These are phyloP conservation scores for Hansenula lynferdii DNA, from an alignment of 1,139 yeast species.

Conservation along the genomic window DNA sequence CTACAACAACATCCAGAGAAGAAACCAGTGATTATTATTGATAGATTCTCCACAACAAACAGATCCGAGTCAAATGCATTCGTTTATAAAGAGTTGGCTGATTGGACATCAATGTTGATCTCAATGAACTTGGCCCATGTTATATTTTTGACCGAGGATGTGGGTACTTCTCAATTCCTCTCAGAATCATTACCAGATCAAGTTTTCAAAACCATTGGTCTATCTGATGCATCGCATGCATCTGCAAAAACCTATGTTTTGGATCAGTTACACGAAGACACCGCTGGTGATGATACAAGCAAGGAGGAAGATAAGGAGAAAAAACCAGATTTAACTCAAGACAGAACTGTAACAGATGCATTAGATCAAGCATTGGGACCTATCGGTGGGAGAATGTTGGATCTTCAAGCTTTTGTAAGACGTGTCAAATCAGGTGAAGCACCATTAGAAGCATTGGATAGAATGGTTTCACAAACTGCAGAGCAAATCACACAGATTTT, in stretches of 20 bases:
- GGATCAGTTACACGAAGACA: conserved; percentile 43
- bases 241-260: conserved; percentile 72
- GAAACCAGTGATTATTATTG: conserved; percentile 83
- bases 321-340: conserved; percentile 13
- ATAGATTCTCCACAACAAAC: conserved; percentile 55
- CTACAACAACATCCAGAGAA: conserved; percentile 82
- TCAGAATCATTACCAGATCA: conserved; percentile 77
- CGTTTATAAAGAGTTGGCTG: conserved; percentile 73
- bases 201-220: conserved; percentile 67
- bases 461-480: conserved; percentile 79
- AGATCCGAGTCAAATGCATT: conserved; percentile 62
- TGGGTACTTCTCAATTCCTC: conserved; percentile 67
- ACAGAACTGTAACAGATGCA: conserved; percentile 20
- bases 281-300: conserved; percentile 14
- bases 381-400: conserved; percentile 93
- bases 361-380: conserved; percentile 63
- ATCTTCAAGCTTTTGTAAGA: conserved; percentile 84
- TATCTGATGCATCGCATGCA: conserved; percentile 75
- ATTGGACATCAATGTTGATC: conserved; percentile 81
- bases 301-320: conserved; percentile 16
- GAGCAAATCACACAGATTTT: conserved; percentile 86
- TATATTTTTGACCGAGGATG: conserved; percentile 78
- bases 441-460: conserved; percentile 69
- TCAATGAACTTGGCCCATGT: conserved; percentile 87
- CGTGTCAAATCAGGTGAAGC: conserved; percentile 84